Conservation (phyloP, 2,329 filamentous ascomycete species). For the Pyrenophora tritici-repentis region DNA sequence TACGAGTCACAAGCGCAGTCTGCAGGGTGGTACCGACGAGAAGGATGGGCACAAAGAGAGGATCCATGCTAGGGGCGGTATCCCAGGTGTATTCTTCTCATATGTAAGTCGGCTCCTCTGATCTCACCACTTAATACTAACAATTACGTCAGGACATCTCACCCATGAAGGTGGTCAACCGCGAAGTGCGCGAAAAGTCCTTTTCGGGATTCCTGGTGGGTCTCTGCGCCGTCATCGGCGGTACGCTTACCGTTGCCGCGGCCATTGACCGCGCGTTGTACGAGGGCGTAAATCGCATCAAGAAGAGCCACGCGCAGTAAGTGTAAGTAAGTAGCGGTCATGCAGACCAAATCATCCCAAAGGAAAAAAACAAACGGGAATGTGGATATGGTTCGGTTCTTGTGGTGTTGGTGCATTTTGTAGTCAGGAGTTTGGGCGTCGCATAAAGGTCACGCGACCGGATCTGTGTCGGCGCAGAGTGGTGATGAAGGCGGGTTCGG, state of each 20-base stretch:
- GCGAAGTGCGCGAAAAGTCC: constrained; percentile 85
- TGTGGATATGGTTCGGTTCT: neutral
- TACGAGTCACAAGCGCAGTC: constrained; percentile 90
- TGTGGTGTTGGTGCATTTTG: constrained; percentile 5
- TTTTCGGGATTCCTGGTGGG: constrained; percentile 93
- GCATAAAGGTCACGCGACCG: neutral
- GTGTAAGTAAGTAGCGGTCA: too few relatives aligned
- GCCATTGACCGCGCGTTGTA: constrained; percentile 90
- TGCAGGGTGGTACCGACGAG: constrained; percentile 80
- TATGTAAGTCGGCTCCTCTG: constrained; percentile 68
- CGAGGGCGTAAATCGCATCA: constrained; percentile 81
- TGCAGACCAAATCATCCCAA: neutral
- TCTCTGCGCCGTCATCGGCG: constrained; percentile 91
- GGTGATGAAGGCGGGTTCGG: neutral
- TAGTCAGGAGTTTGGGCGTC: constrained; percentile 12
- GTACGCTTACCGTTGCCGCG: constrained; percentile 92
- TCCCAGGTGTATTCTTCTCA: constrained; percentile 97
- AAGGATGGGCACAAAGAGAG: constrained; percentile 91
- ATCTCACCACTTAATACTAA: constrained; percentile 9
- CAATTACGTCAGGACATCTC: constrained; percentile 87
- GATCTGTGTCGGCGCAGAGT: neutral
- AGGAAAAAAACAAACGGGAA: neutral
- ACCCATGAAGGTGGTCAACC: constrained; percentile 99
- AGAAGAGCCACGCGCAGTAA: constrained; percentile 73
- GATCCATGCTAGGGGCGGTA: constrained; percentile 85